Percentiles rank a stretch among this genome's conserved stretches.
Evolutionary conservation across 768 basidiomycete genomes (phyloP).

Genomic region (Leccinum barrowsii): DNA sequence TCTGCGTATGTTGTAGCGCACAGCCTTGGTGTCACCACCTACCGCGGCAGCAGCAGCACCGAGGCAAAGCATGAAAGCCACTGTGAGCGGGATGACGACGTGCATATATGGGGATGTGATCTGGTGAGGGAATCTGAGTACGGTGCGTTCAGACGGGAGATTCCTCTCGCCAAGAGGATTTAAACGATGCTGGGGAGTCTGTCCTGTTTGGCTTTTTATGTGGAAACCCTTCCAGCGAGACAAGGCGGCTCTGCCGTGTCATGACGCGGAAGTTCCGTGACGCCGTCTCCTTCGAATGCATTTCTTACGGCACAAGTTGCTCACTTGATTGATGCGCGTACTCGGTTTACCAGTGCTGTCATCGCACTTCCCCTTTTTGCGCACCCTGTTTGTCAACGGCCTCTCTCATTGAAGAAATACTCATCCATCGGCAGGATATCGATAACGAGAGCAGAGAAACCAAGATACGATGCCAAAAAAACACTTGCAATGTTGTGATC

Average conservation of each 20-base stretch:
- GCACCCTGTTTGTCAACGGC: not conserved
- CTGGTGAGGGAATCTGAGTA: not conserved
- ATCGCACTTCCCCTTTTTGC: not conserved
- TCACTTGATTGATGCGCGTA: not conserved
- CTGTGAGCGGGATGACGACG: not conserved
- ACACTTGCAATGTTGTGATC: not conserved
- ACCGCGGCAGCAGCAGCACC: not conserved
- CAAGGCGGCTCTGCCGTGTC: not conserved
- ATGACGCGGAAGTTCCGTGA: not conserved
- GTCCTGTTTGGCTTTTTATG: not conserved
- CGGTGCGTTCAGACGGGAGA: not conserved
- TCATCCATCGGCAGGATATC: not conserved
- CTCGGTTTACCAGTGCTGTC: not conserved
- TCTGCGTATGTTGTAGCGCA: not conserved
- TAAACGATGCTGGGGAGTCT: not conserved
- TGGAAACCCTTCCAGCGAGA: not conserved
- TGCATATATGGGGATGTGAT: not conserved
- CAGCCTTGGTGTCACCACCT: not conserved
- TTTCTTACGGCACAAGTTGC: not conserved
- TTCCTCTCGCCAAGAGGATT: not conserved
- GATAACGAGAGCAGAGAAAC: not conserved
- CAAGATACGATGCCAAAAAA: not conserved
- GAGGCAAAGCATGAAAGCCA: not conserved
- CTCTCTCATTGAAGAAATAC: not conserved
- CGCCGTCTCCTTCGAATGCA: not conserved